phyloP scores from a whole-genome alignment of 441 rosid species.

The Mallotus japonicus region DNA sequence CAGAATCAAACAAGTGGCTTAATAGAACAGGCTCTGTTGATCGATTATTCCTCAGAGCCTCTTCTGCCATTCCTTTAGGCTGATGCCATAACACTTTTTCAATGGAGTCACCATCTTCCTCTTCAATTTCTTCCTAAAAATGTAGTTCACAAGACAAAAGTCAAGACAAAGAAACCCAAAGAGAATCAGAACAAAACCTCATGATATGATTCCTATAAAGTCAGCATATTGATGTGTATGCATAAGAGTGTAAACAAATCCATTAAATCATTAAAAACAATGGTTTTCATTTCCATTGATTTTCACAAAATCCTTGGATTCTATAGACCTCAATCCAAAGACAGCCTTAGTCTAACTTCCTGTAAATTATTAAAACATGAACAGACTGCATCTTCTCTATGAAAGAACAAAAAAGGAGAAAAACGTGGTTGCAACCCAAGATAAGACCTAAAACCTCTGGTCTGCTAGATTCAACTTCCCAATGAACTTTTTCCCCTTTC shows the following conservation, averaged over 20 bases:
- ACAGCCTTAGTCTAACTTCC: not conserved
- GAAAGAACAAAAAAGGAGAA: not conserved
- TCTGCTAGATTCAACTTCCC: not conserved
- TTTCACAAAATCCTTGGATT: not conserved
- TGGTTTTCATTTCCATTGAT: not conserved
- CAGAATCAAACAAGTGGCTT: conserved; percentile 74
- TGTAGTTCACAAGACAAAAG: conserved; percentile 9
- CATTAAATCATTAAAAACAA: not conserved
- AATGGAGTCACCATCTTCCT: conserved; percentile 90
- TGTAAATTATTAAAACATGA: no score
- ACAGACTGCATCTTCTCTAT: no score
- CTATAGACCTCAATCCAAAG: not conserved
- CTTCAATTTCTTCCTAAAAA: conserved; percentile 87
- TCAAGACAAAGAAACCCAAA: not conserved
- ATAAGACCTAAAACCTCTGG: not conserved
- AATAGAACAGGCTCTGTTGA: conserved; percentile 70
- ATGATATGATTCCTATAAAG: not conserved
- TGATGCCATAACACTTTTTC: conserved; percentile 99
- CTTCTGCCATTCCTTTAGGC: conserved; percentile 83
- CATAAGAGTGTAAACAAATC: no score
- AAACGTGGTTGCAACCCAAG: no score
- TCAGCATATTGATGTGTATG: not conserved
- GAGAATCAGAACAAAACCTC: conserved; percentile 4
- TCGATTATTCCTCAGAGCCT: conserved; percentile 53
- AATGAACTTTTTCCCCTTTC: not conserved